phyloP scores from a whole-genome alignment of 371 early-diverging fungal species.

The Mortierella sp. region DNA sequence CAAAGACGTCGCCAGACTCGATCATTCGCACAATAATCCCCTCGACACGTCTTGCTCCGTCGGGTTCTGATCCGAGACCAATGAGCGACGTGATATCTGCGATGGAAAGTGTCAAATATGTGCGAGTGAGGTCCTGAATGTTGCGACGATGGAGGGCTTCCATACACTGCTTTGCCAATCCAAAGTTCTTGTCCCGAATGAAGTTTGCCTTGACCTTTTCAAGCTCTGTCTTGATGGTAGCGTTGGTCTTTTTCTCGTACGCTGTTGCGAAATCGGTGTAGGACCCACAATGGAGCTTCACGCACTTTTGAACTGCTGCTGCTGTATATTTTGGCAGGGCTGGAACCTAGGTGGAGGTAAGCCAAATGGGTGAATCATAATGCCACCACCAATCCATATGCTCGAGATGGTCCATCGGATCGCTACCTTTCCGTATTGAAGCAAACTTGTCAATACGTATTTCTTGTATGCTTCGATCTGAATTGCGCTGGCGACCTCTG shows the following conservation, averaged over 20 bases:
- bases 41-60: constrained; percentile 23
- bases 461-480: constrained; percentile 84
- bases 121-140: constrained; percentile 78
- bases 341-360: constrained; percentile 35
- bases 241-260: constrained; percentile 59
- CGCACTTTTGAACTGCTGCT: constrained; percentile 58
- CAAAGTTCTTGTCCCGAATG: constrained; percentile 69
- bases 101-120: constrained; percentile 80
- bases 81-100: constrained; percentile 70
- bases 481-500: constrained; percentile 73
- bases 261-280: constrained; percentile 72
- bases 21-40: constrained; percentile 58
- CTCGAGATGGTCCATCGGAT: not conserved
- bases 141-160: constrained; percentile 64
- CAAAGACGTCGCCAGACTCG: constrained; percentile 66
- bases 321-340: constrained; percentile 75
- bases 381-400: not conserved
- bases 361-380: not conserved
- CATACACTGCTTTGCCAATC: constrained; percentile 77
- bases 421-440: constrained; percentile 63
- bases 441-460: constrained; percentile 70
- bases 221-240: constrained; percentile 22
- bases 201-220: constrained; percentile 35
- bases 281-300: constrained; percentile 56
- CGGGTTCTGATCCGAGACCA: constrained; percentile 53